phyloP scores from a whole-genome alignment of 352 stramenopile species.

The Globisporangium orthogonon region DNA sequence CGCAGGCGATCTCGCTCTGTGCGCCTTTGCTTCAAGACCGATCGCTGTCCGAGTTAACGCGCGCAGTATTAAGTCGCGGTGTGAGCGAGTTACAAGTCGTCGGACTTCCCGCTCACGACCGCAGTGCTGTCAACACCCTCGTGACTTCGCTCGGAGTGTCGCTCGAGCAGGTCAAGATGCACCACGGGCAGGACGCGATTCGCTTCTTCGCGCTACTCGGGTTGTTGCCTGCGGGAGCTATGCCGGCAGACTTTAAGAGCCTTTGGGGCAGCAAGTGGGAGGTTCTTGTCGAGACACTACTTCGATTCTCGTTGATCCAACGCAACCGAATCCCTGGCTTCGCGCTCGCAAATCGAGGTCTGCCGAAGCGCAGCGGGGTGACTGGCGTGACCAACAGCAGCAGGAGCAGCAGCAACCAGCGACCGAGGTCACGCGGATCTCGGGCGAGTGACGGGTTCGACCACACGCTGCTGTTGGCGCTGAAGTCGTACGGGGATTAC shows the following conservation, averaged over 20 bases:
- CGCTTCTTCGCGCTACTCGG: slow-evolving; percentile 73
- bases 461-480: slow-evolving; percentile 44
- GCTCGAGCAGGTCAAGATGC: slow-evolving; percentile 62
- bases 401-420: slow-evolving; percentile 16
- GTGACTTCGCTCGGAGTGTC: slow-evolving; percentile 72
- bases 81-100: slow-evolving; percentile 68
- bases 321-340: slow-evolving; percentile 68
- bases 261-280: slow-evolving; percentile 68
- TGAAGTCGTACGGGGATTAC: slow-evolving; percentile 70
- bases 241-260: slow-evolving; percentile 74
- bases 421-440: slow-evolving; percentile 17
- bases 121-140: slow-evolving; percentile 68
- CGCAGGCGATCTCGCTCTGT: slow-evolving; percentile 76
- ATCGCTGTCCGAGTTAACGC: slow-evolving; percentile 68
- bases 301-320: slow-evolving; percentile 74
- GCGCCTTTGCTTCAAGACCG: slow-evolving; percentile 67
- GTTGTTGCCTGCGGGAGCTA: slow-evolving; percentile 59
- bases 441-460: slow-evolving; percentile 39
- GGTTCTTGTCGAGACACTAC: slow-evolving; percentile 47
- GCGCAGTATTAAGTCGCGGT: slow-evolving; percentile 55
- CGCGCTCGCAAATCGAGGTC: slow-evolving; percentile 39
- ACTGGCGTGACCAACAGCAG: slow-evolving; percentile 21
- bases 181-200: slow-evolving; percentile 61
- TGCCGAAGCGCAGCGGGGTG: slow-evolving; percentile 37
- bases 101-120: slow-evolving; percentile 51